phyloP scores from a whole-genome alignment of 2,329 filamentous ascomycete genomes.

The Plectosphaerella plurivora region DNA sequence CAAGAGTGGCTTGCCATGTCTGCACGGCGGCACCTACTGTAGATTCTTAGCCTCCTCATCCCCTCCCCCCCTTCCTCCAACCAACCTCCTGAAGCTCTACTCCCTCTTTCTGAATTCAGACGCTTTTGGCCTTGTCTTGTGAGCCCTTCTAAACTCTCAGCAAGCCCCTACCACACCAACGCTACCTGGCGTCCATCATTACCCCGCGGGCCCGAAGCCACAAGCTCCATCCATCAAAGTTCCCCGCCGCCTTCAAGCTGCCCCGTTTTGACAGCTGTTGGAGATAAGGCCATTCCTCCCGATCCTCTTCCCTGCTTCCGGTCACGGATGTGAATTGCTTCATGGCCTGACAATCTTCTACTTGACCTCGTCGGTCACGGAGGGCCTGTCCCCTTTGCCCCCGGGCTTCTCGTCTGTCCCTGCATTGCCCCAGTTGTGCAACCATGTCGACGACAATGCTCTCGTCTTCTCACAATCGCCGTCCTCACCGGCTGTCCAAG shows the following conservation, averaged over 20 bases:
- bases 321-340: not conserved
- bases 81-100: not conserved
- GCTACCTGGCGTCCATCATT: not conserved
- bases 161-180: not conserved
- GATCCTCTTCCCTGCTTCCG: not conserved
- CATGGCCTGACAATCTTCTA: conserved; percentile 11
- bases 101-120: not conserved
- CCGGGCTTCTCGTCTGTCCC: not conserved
- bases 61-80: not conserved
- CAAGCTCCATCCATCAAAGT: not conserved
- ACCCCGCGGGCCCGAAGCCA: not conserved
- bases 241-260: conserved; percentile 1
- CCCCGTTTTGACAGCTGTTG: not conserved
- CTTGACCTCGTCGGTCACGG: conserved; percentile 12
- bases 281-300: not conserved
- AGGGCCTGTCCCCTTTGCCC: conserved; percentile 1
- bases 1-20: not conserved
- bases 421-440: not conserved
- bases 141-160: not conserved
- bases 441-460: conserved; percentile 6
- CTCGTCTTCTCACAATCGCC: conserved; percentile 1
- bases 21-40: not conserved
- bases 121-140: not conserved
- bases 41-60: not conserved
- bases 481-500: conserved; percentile 6